Evolutionary conservation across 179 eudicot species (phyloP).

Genomic region (Gypsophila paniculata): DNA sequence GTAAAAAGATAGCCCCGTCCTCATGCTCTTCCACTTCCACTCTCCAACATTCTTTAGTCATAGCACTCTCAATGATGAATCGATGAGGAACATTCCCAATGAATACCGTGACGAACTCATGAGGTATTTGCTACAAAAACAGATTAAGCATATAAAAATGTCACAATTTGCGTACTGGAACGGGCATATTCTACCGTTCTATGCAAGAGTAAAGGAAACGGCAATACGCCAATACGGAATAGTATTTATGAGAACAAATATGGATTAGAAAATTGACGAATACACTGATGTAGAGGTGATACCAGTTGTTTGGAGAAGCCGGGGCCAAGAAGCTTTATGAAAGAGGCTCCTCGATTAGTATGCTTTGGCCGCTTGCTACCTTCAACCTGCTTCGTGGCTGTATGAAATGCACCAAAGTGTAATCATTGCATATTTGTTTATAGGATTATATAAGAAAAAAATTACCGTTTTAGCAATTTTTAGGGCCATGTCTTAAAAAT

Average conservation of each 20-base stretch:
- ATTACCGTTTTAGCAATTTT: too few relatives aligned
- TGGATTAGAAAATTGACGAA: not conserved
- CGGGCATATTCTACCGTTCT: too few relatives aligned
- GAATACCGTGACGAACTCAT: constrained; percentile 24
- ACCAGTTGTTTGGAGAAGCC: constrained; percentile 31
- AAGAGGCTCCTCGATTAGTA: constrained; percentile 20
- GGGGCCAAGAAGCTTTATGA: constrained; percentile 26
- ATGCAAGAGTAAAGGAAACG: too few relatives aligned
- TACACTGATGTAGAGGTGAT: not conserved
- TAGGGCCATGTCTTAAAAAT: too few relatives aligned
- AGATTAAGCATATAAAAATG: not conserved
- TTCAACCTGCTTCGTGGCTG: constrained; percentile 19
- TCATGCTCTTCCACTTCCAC: constrained; percentile 27
- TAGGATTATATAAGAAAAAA: too few relatives aligned
- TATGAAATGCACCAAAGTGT: not conserved
- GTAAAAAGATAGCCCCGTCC: constrained; percentile 23
- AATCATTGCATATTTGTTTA: too few relatives aligned
- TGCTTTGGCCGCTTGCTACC: constrained; percentile 9
- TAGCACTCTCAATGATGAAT: constrained; percentile 26
- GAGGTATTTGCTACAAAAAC: constrained; percentile 30
- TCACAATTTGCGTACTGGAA: not conserved
- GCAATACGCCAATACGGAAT: too few relatives aligned
- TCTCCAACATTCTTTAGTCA: constrained; percentile 27
- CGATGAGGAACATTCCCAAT: constrained; percentile 32
- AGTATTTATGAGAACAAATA: not conserved